Percentiles rank a stretch among this genome's conserved stretches.
Evolutionary conservation across 306 rosid species (phyloP).

Genomic region (Rosa persica): DNA sequence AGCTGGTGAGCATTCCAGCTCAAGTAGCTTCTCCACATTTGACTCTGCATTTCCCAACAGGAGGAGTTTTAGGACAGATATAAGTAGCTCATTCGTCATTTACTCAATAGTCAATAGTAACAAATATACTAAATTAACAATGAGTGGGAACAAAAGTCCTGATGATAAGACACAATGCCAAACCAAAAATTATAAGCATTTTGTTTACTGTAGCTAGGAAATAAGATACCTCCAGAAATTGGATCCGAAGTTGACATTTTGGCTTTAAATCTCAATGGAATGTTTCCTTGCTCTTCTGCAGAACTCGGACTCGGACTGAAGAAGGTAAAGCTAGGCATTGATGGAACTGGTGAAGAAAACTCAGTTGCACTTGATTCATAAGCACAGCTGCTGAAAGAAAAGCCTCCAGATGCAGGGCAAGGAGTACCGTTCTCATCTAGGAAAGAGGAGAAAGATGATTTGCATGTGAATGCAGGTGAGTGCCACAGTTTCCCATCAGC

Average conservation of each 20-base stretch:
- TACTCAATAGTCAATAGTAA: too few relatives aligned
- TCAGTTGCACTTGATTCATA: constrained; percentile 22
- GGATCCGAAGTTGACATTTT: background rate
- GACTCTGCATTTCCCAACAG: constrained; percentile 29
- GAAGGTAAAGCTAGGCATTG: constrained; percentile 35
- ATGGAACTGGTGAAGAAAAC: constrained; percentile 30
- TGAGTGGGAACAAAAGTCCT: background rate
- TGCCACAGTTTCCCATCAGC: constrained; percentile 27
- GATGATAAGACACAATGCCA: background rate
- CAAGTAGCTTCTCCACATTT: constrained; percentile 25
- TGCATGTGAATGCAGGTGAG: constrained; percentile 39
- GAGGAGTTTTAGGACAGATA: background rate
- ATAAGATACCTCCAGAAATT: constrained; percentile 18
- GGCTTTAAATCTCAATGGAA: constrained; percentile 22
- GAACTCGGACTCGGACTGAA: constrained; percentile 22
- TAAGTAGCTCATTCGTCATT: background rate
- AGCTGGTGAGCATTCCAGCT: constrained; percentile 16
- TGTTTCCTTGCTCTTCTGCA: constrained; percentile 11
- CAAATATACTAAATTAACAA: background rate
- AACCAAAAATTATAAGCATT: background rate
- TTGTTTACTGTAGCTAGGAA: background rate
- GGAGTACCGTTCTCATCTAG: constrained; percentile 18
- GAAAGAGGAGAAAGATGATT: constrained; percentile 35
- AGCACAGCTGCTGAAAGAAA: constrained; percentile 39
- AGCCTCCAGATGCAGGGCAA: constrained; percentile 35